Evolutionary conservation across 2,329 filamentous ascomycete species (phyloP).

Genomic region (Fusarium sp.): DNA sequence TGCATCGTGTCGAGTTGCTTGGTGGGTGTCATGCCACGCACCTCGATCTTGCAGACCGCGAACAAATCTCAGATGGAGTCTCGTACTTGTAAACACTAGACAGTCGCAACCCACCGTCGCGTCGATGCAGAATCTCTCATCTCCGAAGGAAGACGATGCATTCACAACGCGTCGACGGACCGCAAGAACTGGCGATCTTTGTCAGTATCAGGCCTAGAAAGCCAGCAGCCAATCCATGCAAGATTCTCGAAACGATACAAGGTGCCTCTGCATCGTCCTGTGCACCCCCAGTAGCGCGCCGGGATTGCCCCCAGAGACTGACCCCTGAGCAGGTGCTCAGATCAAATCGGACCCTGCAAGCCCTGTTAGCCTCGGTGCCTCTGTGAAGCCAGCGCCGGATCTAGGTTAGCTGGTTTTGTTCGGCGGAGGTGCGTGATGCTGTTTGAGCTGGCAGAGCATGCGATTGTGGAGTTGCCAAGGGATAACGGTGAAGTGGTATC

Average conservation of each 20-base stretch:
- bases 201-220: conserved; percentile 6
- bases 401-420: background rate
- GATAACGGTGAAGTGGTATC: background rate
- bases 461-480: conserved; percentile 8
- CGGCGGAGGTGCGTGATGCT: background rate
- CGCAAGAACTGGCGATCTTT: background rate
- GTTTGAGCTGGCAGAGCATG: background rate
- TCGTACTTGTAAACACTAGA: background rate
- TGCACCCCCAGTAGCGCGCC: background rate
- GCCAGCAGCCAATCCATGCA: conserved; percentile 6
- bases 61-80: background rate
- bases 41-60: too few species aligned
- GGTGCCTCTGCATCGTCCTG: conserved; percentile 7
- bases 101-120: background rate
- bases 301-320: conserved; percentile 1
- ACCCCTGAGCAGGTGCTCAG: too few species aligned
- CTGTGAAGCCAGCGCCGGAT: too few species aligned
- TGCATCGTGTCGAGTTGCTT: too few species aligned
- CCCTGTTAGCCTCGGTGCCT: background rate
- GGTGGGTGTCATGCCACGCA: too few species aligned
- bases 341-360: background rate
- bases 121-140: background rate
- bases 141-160: background rate
- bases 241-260: conserved; percentile 6
- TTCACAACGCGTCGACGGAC: background rate